A percentile compares a stretch with the other conserved stretches of the same genome.
These are phyloP conservation scores for Fusarium annulatum DNA, from an alignment of 2,329 filamentous ascomycete species.

Conservation along the genomic window DNA sequence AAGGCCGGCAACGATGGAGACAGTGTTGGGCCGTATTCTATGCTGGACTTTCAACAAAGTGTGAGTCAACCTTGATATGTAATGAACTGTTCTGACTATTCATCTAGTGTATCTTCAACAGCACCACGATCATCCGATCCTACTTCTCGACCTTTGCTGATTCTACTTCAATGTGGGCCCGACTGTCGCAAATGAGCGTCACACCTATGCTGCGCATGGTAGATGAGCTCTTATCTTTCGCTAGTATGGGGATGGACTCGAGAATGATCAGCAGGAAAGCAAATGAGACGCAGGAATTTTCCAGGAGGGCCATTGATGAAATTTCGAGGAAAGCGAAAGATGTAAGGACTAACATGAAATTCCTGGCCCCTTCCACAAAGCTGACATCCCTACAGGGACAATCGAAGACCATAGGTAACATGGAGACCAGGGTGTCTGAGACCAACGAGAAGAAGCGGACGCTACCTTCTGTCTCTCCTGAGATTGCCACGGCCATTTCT, in stretches of 20 bases:
- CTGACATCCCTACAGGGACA: not conserved
- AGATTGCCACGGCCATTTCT: not conserved
- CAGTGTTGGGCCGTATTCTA: not conserved
- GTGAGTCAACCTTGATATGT: rapidly evolving
- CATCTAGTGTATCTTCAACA: not conserved
- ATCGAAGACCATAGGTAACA: not conserved
- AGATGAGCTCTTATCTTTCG: not conserved
- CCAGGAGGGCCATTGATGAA: not conserved
- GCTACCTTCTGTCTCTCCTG: not conserved
- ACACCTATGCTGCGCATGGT: not conserved
- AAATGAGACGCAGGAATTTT: not conserved
- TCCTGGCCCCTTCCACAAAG: not conserved
- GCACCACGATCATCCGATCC: not conserved
- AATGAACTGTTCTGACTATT: not conserved
- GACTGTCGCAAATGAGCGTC: not conserved
- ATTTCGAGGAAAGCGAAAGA: not conserved
- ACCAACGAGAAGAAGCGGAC: not conserved
- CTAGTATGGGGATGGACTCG: not conserved
- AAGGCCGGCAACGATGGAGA: not conserved
- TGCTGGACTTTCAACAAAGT: not conserved
- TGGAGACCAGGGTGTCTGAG: not conserved
- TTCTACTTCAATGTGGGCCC: not conserved
- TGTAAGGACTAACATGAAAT: not conserved
- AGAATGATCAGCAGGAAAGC: not conserved
- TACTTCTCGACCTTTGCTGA: not conserved